phyloP scores from a whole-genome alignment of 352 stramenopile species.

The Aphanomyces cochlioides region DNA sequence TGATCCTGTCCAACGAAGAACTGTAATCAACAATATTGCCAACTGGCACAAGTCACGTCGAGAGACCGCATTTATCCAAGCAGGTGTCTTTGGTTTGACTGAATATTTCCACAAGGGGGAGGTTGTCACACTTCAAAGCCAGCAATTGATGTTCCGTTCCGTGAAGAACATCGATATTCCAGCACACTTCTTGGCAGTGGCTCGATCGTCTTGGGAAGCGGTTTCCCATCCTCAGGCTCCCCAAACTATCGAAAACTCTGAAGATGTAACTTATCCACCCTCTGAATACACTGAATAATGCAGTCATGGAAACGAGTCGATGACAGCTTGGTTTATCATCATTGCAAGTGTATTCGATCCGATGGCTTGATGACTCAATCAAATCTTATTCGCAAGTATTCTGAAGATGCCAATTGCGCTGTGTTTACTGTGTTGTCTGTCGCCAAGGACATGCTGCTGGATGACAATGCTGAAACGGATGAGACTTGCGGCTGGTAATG shows the following conservation, averaged over 20 bases:
- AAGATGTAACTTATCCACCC: no score
- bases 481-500: no score
- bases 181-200: background rate
- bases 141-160: background rate
- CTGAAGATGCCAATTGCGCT: background rate
- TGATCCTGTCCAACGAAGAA: background rate
- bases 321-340: background rate
- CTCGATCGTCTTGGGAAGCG: background rate
- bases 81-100: background rate
- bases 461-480: no score
- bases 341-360: no score
- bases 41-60: background rate
- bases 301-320: background rate
- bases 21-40: slow-evolving; percentile 6
- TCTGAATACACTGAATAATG: background rate
- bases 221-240: no score
- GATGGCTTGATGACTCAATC: background rate
- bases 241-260: no score
- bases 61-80: slow-evolving; percentile 2
- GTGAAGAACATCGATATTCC: slow-evolving; percentile 5
- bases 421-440: background rate
- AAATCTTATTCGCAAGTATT: slow-evolving; percentile 2
- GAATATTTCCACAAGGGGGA: background rate
- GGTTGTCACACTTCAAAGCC: background rate
- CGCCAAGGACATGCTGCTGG: background rate